Percentiles rank a stretch among this genome's conserved stretches.
phyloP scores from a whole-genome alignment of 805 yeast species.

The Wickerhamiella allomyrinae region DNA sequence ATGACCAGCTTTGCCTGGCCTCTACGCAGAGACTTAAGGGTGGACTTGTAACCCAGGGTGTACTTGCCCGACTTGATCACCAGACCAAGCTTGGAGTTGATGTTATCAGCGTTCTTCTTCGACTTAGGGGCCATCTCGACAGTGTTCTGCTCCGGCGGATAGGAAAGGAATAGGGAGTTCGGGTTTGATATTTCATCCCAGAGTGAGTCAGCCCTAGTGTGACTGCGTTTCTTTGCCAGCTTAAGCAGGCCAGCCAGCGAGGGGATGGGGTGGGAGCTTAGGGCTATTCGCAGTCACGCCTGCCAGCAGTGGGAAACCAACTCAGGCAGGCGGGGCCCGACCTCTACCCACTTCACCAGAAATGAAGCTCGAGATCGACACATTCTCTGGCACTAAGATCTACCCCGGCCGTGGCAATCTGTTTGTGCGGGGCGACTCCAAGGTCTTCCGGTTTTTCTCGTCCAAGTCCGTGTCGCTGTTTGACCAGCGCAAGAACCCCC shows the following conservation, averaged over 20 bases:
- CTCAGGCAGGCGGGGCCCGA: neutral
- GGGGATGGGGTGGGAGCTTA: too few species aligned
- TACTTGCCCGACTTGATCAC: slow-evolving; percentile 98
- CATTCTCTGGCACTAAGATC: slow-evolving; percentile 98
- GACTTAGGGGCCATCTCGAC: slow-evolving; percentile 99
- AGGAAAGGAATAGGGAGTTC: neutral
- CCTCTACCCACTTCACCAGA: slow-evolving; percentile 7
- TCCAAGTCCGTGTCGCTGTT: slow-evolving; percentile 95
- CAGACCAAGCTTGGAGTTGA: slow-evolving; percentile 96
- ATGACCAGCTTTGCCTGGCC: slow-evolving; percentile 98
- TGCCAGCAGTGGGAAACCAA: neutral
- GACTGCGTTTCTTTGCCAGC: too few species aligned
- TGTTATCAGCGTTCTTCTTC: slow-evolving; percentile 79
- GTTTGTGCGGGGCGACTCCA: slow-evolving; percentile 99
- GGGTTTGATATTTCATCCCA: neutral
- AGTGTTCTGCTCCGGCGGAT: slow-evolving; percentile 74
- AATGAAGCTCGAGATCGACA: slow-evolving; percentile 99
- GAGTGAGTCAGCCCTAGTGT: slow-evolving; percentile 6
- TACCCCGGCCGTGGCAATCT: slow-evolving; percentile 99
- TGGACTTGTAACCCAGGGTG: slow-evolving; percentile 99
- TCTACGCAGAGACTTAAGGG: slow-evolving; percentile 94
- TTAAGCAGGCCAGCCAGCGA: too few species aligned
- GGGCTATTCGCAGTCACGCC: slow-evolving; percentile 3
- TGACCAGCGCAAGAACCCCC: slow-evolving; percentile 99
- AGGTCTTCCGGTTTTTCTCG: slow-evolving; percentile 97